Conservation (phyloP, 2,329 filamentous ascomycete species). For the Colletotrichum simmondsii region DNA sequence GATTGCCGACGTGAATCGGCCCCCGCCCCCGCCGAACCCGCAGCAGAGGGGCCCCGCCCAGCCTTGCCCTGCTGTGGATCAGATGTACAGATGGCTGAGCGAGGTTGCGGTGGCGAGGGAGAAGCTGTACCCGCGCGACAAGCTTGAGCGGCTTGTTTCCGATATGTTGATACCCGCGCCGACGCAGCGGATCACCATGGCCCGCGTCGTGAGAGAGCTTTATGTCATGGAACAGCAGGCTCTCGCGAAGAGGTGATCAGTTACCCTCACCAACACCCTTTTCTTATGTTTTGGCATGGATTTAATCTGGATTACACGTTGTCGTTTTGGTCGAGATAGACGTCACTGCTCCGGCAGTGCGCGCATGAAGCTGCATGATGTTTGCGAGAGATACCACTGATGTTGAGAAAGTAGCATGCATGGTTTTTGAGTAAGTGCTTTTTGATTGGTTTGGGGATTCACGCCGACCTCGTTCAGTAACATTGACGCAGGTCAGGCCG, state of each 20-base stretch:
- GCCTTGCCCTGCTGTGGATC: conserved; percentile 50
- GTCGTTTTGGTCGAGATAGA: not conserved
- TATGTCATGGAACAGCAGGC: conserved; percentile 37
- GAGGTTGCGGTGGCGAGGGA: conserved; percentile 62
- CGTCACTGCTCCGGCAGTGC: not conserved
- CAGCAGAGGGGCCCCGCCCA: conserved; percentile 40
- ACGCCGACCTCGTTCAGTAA: not conserved
- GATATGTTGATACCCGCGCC: conserved; percentile 66
- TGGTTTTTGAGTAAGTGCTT: not conserved
- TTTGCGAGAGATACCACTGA: conserved; percentile 35
- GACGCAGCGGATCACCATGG: conserved; percentile 64
- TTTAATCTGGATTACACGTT: not conserved
- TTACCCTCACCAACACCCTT: conserved; percentile 8
- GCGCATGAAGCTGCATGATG: conserved; percentile 10
- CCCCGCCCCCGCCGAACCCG: conserved; percentile 44
- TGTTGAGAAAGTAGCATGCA: conserved; percentile 15
- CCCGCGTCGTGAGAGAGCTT: conserved; percentile 59
- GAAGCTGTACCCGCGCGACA: conserved; percentile 57
- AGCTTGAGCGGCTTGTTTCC: conserved; percentile 61
- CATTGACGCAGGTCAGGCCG: not conserved
- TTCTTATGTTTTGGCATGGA: conserved; percentile 5
- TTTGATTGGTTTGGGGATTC: not conserved
- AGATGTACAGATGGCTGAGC: conserved; percentile 68
- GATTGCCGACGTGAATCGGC: conserved; percentile 66
- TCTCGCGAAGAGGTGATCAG: conserved; percentile 17